Base-by-base conservation (phyloP, 495 filamentous ascomycete species). In the Oidiodendron maius region DNA sequence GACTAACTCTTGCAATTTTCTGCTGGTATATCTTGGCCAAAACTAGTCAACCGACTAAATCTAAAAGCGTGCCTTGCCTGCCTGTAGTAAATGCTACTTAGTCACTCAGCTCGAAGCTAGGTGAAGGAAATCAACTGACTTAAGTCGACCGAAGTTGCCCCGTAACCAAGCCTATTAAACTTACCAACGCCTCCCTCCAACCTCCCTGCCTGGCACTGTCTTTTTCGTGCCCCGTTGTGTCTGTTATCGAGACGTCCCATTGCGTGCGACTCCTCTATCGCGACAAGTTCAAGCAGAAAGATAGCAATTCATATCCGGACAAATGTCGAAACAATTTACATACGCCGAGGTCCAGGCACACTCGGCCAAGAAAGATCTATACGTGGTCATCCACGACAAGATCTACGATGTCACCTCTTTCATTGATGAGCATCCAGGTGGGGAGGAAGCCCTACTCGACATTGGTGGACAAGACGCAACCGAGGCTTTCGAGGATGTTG, bases 401-500 rank as follows among this genome's bases (percentile, higher is more conserved):
- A 84, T 99, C 68, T 99, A 96, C 79, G 82, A 95, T 64, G 65
- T 75, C 57, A 76, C 78, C 54, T 86, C 78, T 63, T 99, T 99
- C 71, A 75, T 97, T 48, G 91, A 97, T 65, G 94, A 99, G 82
- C 94, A 99, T 72, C 94, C 94, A 44, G 94, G 94, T 74, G 93
- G 93, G 70, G 94, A 97, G 71, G 94, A 99, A 76, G 93, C 97
- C 57, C 74, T 99, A 24, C 80, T 97, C 58, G 94, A 99, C 63
- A 90, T 97, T 55, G 93, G 75, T 61, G 93, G 93, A 62, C 89
- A 95, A 71, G 93, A 99, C 71, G 86, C 89, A 58, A 95, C 93
- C 59, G 94, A 97, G 70, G 90, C 93, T 48, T 99, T 99, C 66
- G 93, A 99, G 75, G 94, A 99, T 70, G 94, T 99, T 65, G 94